Base-by-base conservation (phyloP, 1,284 basidiomycete genomes). In the Boletus semigastroideus region DNA sequence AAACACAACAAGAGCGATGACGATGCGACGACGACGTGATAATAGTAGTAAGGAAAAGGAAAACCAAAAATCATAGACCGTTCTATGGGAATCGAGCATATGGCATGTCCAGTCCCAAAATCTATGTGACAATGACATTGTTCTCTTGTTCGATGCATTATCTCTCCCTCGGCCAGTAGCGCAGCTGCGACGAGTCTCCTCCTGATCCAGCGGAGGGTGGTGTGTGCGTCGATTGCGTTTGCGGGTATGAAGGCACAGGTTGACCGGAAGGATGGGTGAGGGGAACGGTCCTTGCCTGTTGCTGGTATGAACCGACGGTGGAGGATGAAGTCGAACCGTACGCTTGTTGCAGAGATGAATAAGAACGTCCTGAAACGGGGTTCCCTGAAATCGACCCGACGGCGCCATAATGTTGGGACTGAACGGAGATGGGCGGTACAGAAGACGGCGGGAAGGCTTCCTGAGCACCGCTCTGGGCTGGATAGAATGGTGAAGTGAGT, bases 401-500 rank as follows among this genome's bases (percentile, higher is more conserved):
- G 37, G 52, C 41, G 42, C 52, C 38, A 38, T 65, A 68, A 17
- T 53, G 62, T 42, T 71, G 73, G 37, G 71, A 51, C 49, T 67
- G 59, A 27, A 59, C 54, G n/a, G 66, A 57, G 34, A 54, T 50
- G 42, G 75, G 65, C 16, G 67, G 63, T 42, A 65, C 66, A 30
- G 61, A 58, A 45, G 64, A 53, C 19, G 65, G 40, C 22, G 60
- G 30, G 49, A 60, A 66, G 48, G 42, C 55, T 25, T 48, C 61
- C 27, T 53, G 69, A 28, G 51, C 36, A 46, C 42, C 55, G 68
- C 43, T 66, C 54, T 69, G 66, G 36, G 59, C 50, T 51, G 79
- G 74, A 67, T 71, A 76, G 65, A 77, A 80, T 7, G 78, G 70
- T 19, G 78, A 72, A 54, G 55, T 74, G 39, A 75, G 62, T 17